Conservation (phyloP, 768 basidiomycete species). For the Russula vinacea region DNA sequence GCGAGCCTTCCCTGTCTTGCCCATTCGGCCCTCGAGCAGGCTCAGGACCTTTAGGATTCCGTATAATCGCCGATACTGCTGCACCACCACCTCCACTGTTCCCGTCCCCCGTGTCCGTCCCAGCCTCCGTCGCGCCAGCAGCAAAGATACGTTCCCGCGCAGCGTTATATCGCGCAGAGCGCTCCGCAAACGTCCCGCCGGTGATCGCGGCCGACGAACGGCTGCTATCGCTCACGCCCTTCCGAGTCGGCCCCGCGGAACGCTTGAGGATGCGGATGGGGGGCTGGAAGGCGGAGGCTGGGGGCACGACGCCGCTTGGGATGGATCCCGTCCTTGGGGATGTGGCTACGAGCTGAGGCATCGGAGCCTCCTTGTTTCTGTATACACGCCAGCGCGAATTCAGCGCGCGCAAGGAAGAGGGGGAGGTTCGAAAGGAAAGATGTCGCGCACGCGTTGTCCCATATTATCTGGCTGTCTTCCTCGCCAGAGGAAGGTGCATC, state of each 20-base stretch:
- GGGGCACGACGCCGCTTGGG: constrained; percentile 43
- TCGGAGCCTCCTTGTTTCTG: constrained; percentile 61
- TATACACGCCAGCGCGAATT: background rate
- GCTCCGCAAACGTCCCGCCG: constrained; percentile 50
- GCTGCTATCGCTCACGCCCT: constrained; percentile 9
- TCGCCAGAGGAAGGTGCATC: constrained; percentile 47
- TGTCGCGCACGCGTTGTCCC: constrained; percentile 70
- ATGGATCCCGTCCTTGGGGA: constrained; percentile 38
- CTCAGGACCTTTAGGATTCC: constrained; percentile 27
- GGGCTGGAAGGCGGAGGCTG: constrained; percentile 56
- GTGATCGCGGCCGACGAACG: constrained; percentile 27
- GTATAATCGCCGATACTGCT: constrained; percentile 13
- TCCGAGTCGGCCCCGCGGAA: constrained; percentile 34
- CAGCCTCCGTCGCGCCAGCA: constrained; percentile 17
- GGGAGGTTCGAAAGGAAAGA: constrained; percentile 26
- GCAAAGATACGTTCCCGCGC: constrained; percentile 73
- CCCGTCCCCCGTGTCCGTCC: background rate
- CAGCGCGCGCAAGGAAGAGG: background rate
- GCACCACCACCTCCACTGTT: background rate
- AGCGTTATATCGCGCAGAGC: constrained; percentile 70
- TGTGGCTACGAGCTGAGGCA: constrained; percentile 60
- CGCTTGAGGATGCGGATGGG: constrained; percentile 72
- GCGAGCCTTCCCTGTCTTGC: constrained; percentile 15
- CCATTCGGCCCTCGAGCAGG: constrained; percentile 4
- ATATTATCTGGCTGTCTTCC: constrained; percentile 51